phyloP scores from a whole-genome alignment of 768 basidiomycete species.

The Daedalea quercina region DNA sequence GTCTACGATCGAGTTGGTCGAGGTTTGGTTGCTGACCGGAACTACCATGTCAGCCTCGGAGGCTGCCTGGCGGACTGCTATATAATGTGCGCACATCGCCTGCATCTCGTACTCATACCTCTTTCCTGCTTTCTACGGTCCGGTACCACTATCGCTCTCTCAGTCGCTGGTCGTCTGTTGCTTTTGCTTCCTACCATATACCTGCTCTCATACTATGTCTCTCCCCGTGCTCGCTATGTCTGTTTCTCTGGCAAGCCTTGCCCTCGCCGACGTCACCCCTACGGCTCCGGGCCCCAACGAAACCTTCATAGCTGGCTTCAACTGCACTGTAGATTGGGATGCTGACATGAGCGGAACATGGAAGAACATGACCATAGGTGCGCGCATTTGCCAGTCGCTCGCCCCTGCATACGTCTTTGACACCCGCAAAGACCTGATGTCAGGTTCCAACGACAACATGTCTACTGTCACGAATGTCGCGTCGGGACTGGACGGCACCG shows the following conservation, averaged over 20 bases:
- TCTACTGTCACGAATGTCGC: slow-evolving; percentile 24
- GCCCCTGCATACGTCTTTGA: not conserved
- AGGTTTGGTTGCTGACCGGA: too few relatives aligned
- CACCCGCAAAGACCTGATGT: slow-evolving; percentile 27
- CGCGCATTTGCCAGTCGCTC: slow-evolving; percentile 2
- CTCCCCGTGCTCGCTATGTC: not conserved
- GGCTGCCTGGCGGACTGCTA: not conserved
- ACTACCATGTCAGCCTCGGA: not conserved
- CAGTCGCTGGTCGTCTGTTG: slow-evolving; percentile 1
- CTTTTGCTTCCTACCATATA: not conserved
- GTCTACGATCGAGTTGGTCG: not conserved
- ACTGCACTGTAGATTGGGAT: slow-evolving; percentile 30
- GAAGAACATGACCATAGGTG: slow-evolving; percentile 33
- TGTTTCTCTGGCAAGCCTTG: slow-evolving; percentile 8
- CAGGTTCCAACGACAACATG: slow-evolving; percentile 32
- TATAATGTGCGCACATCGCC: not conserved
- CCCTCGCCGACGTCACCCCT: slow-evolving; percentile 21
- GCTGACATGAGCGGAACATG: slow-evolving; percentile 25
- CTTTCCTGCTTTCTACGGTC: slow-evolving; percentile 1
- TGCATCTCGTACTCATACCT: not conserved
- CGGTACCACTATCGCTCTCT: slow-evolving; percentile 3
- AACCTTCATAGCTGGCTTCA: slow-evolving; percentile 25
- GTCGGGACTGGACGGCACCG: slow-evolving; percentile 26
- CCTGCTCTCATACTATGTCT: not conserved
- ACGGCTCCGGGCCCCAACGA: slow-evolving; percentile 34